Base-by-base conservation (phyloP, 371 early-diverging fungal genomes). In the Saksenaea vasiformis region DNA sequence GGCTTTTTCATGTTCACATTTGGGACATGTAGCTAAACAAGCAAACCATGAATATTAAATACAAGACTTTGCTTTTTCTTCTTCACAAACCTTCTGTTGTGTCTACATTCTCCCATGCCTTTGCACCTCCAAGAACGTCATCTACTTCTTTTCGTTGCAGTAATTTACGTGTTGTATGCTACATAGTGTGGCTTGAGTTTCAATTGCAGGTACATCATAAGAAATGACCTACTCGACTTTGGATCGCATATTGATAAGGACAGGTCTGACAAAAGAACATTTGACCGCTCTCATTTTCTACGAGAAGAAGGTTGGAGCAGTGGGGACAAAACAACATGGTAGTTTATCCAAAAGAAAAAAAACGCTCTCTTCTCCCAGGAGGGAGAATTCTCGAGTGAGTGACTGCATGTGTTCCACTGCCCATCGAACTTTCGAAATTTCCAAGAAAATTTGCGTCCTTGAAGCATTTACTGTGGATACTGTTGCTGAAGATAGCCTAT, bases 61-160 rank as follows among this genome's bases (percentile, higher is more conserved):
- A 37, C 15, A 56, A 56, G 5, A 31, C 2, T 10, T n/a, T 14
- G 10, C 8, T 14, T 9, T 58, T 24, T 24, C n/a, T 41, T 1
- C 36, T n/a, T 13, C 26, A 38, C 55, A 69, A 79, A 91, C 90
- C 87, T 71, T 95, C 95, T 0, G 93, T 93, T 27, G 88, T 77
- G 79, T 96, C 96, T 22, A 95, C 96, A 73, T 94, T 94, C 38
- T 91, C 87, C 96, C 96, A 96, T 0, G 92, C 92, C 17, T 93
- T 88, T 36, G 88, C 93, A 56, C 96, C 95, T 66, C 98, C 96
- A 24, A 97, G 77, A 2, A 97, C 94, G 81, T 97, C 98, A 72
- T 97, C 98, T 1, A 95, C 91, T 73, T 91, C 86, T 71, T 96
- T 96, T 60, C 91, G 83, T 64, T 93, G 82, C 60, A 95, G 84